A percentile compares a stretch with the other conserved stretches of the same genome.
phyloP scores from a whole-genome alignment of 2,329 filamentous ascomycete genomes.

The Hypoxylon sp. region DNA sequence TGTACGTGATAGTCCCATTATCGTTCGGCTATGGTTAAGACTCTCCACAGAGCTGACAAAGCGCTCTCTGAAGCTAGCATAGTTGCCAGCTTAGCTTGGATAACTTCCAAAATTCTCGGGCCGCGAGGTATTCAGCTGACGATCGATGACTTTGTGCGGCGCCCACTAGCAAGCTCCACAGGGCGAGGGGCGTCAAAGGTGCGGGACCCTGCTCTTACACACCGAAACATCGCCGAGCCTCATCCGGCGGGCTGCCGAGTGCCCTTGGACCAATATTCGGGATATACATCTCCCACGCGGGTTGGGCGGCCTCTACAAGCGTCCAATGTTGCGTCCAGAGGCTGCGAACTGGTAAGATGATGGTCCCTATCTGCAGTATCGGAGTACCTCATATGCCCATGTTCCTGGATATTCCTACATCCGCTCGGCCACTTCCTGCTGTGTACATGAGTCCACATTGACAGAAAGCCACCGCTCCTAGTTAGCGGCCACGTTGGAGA shows the following conservation, averaged over 20 bases:
- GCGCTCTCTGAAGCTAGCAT: conserved; percentile 6
- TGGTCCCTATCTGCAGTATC: conserved; percentile 20
- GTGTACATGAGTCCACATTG: conserved; percentile 24
- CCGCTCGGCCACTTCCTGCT: conserved; percentile 15
- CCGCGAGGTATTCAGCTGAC: conserved; percentile 16
- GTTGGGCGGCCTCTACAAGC: conserved; percentile 21
- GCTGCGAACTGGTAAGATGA: conserved; percentile 18
- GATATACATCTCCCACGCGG: conserved; percentile 28
- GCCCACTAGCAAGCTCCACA: conserved; percentile 32
- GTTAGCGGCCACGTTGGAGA: conserved; percentile 33
- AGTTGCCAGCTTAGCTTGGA: conserved; percentile 10
- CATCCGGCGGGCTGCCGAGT: conserved; percentile 41
- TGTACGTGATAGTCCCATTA: conserved; percentile 13
- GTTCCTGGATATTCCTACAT: conserved; percentile 16
- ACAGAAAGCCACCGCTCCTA: conserved; percentile 15
- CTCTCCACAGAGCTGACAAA: conserved; percentile 18
- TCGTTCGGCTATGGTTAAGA: conserved; percentile 5
- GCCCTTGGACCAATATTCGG: conserved; percentile 36
- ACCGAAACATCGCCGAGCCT: conserved; percentile 45
- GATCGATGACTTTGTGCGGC: conserved; percentile 24
- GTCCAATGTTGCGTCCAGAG: conserved; percentile 21
- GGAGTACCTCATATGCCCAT: conserved; percentile 21
- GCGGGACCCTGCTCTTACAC: conserved; percentile 36
- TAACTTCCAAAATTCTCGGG: conserved; percentile 4
- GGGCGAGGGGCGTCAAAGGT: conserved; percentile 33